These are phyloP conservation scores for Phaffomyces antillensis DNA, from an alignment of 805 yeast genomes.

Conservation along the genomic window DNA sequence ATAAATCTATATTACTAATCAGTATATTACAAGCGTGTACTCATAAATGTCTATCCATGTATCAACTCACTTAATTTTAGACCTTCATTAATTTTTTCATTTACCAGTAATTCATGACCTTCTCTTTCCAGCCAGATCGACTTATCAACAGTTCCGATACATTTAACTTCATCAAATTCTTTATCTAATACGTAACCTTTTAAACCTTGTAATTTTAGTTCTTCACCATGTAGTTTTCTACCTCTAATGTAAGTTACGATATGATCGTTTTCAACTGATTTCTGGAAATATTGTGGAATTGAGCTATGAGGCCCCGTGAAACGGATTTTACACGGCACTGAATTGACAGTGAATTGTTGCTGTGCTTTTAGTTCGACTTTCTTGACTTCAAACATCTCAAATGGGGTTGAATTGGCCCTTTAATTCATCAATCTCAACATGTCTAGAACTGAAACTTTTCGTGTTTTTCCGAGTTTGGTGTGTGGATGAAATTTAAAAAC, in stretches of 20 bases:
- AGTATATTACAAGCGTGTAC: not conserved
- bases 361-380: not conserved
- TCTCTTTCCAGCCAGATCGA: constrained; percentile 32
- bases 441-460: not conserved
- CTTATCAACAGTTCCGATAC: constrained; percentile 9
- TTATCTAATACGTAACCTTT: constrained; percentile 17
- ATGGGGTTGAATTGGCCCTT: not conserved
- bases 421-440: not conserved
- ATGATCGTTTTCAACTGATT: constrained; percentile 5
- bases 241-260: constrained; percentile 28
- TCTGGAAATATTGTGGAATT: constrained; percentile 13
- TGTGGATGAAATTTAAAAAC: too few relatives aligned
- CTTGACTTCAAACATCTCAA: constrained; percentile 1
- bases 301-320: constrained; percentile 15
- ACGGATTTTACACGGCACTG: constrained; percentile 23
- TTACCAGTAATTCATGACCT: constrained; percentile 24
- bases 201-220: constrained; percentile 4
- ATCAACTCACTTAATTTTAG: constrained; percentile 21
- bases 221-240: constrained; percentile 26
- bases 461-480: too few relatives aligned
- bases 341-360: constrained; percentile 10
- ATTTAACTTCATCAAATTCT: constrained; percentile 15
- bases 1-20: not conserved
- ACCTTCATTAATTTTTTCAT: constrained; percentile 23
- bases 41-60: constrained; percentile 10